Evolutionary conservation across 345 rosid species (phyloP).

Genomic region (Sisymbrium irio): DNA sequence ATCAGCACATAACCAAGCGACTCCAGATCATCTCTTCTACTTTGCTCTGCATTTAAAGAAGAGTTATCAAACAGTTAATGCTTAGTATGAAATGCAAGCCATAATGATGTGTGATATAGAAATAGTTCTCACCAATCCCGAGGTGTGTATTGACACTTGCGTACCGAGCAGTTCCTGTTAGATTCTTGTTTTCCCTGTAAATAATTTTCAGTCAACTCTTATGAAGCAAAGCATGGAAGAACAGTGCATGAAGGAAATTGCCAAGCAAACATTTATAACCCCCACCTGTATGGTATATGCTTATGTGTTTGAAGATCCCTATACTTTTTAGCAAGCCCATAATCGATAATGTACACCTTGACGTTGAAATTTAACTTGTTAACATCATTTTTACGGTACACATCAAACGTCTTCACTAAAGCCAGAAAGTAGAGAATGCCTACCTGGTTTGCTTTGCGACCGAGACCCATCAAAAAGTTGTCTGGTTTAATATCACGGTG

Average conservation of each 20-base stretch:
- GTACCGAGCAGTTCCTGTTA: constrained; percentile 92
- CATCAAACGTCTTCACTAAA: too few relatives aligned
- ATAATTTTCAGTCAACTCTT: background rate
- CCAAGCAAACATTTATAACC: constrained; percentile 4
- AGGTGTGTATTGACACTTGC: constrained; percentile 96
- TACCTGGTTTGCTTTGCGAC: constrained; percentile 95
- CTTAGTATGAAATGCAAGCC: background rate
- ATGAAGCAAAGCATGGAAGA: constrained; percentile 15
- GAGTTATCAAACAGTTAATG: background rate
- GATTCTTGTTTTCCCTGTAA: constrained; percentile 84
- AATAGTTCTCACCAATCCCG: constrained; percentile 64
- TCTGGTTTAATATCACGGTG: constrained; percentile 96
- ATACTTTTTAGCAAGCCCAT: constrained; percentile 87
- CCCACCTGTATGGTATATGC: constrained; percentile 70
- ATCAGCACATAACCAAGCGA: constrained; percentile 98
- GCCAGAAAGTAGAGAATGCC: background rate
- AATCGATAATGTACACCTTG: constrained; percentile 87
- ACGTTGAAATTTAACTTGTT: background rate
- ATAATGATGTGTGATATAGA: background rate
- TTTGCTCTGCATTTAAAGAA: constrained; percentile 60
- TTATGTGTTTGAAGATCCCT: constrained; percentile 85
- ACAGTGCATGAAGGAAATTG: background rate
- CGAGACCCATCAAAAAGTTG: constrained; percentile 88
- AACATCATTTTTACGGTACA: too few relatives aligned
- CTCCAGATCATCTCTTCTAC: constrained; percentile 97